These are phyloP conservation scores for Westerdykella aurantiaca DNA, from an alignment of 2,329 filamentous ascomycete species.

Conservation along the genomic window DNA sequence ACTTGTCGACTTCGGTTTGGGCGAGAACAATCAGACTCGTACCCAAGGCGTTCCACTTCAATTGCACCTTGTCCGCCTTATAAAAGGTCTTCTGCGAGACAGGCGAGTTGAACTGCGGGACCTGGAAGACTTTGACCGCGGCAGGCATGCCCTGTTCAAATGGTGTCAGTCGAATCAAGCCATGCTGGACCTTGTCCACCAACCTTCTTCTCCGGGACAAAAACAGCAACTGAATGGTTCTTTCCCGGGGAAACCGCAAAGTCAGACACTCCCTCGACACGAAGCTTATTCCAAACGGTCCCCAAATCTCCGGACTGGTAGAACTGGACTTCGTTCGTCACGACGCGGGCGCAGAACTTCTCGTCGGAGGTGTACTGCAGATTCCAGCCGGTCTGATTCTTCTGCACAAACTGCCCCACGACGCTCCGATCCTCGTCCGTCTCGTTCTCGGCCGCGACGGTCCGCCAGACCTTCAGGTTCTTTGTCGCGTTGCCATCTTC, in stretches of 20 bases:
- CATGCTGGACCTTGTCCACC: slow-evolving; percentile 16
- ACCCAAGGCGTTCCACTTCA: slow-evolving; percentile 94
- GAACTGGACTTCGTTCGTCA: slow-evolving; percentile 97
- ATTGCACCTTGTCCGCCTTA: slow-evolving; percentile 97
- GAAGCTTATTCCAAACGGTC: slow-evolving; percentile 91
- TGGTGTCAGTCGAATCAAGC: background rate
- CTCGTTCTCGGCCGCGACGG: slow-evolving; percentile 61
- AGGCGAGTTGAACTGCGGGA: slow-evolving; percentile 74
- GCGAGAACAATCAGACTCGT: slow-evolving; percentile 90
- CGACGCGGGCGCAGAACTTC: slow-evolving; percentile 82
- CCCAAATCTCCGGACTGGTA: slow-evolving; percentile 81
- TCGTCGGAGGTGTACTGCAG: slow-evolving; percentile 95
- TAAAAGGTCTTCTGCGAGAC: slow-evolving; percentile 98
- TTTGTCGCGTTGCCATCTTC: slow-evolving; percentile 88
- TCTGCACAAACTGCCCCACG: slow-evolving; percentile 88
- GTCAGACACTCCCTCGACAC: slow-evolving; percentile 81
- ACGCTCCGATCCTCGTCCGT: slow-evolving; percentile 61
- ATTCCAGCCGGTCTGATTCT: slow-evolving; percentile 93
- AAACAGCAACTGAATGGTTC: slow-evolving; percentile 88
- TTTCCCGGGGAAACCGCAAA: slow-evolving; percentile 87
- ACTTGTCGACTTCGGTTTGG: slow-evolving; percentile 96
- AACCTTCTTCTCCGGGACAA: slow-evolving; percentile 92
- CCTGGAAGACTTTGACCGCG: slow-evolving; percentile 87
- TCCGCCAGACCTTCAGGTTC: slow-evolving; percentile 96
- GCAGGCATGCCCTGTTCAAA: slow-evolving; percentile 74